Conservation (phyloP, 2,329 filamentous ascomycete species). For the Neonectria hederae region DNA sequence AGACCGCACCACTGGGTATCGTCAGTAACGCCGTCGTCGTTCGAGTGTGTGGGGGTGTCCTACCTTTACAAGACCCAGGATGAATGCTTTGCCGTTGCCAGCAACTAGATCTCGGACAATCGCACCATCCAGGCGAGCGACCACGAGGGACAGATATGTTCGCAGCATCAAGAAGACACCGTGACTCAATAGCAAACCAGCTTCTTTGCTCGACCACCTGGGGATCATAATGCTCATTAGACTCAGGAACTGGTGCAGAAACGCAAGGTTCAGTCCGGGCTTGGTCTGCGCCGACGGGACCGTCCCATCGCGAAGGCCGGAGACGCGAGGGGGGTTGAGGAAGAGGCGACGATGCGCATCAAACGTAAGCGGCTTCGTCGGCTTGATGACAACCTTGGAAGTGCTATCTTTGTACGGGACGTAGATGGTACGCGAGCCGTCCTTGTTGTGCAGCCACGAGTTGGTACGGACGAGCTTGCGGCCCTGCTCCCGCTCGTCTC, state of each 20-base stretch:
- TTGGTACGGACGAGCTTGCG: slow-evolving; percentile 86
- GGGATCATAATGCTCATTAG: slow-evolving; percentile 98
- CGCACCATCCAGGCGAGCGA: slow-evolving; percentile 92
- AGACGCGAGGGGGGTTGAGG: slow-evolving; percentile 86
- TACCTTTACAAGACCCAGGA: slow-evolving; percentile 86
- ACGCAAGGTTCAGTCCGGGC: slow-evolving; percentile 92
- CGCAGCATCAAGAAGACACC: slow-evolving; percentile 88
- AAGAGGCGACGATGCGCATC: slow-evolving; percentile 95
- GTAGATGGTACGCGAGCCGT: slow-evolving; percentile 93
- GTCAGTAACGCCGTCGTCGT: not conserved
- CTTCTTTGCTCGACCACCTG: slow-evolving; percentile 94
- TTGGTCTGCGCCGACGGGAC: slow-evolving; percentile 92
- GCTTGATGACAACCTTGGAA: slow-evolving; percentile 89
- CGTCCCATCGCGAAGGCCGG: slow-evolving; percentile 76
- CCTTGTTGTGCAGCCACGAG: slow-evolving; percentile 91
- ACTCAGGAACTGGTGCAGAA: slow-evolving; percentile 95
- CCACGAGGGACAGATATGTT: slow-evolving; percentile 92
- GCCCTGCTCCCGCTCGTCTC: slow-evolving; percentile 84
- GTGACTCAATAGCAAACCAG: slow-evolving; percentile 87
- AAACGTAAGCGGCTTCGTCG: slow-evolving; percentile 92
- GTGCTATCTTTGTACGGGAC: slow-evolving; percentile 91
- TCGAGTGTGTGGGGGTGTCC: slow-evolving; percentile 18
- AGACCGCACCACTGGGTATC: slow-evolving; percentile 82
- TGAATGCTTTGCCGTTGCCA: slow-evolving; percentile 87
- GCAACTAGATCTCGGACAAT: slow-evolving; percentile 97